Evolutionary conservation across 768 basidiomycete genomes (phyloP), one percentile per base, ranked within the genome.

Genomic region (Russula ochroleuca): DNA sequence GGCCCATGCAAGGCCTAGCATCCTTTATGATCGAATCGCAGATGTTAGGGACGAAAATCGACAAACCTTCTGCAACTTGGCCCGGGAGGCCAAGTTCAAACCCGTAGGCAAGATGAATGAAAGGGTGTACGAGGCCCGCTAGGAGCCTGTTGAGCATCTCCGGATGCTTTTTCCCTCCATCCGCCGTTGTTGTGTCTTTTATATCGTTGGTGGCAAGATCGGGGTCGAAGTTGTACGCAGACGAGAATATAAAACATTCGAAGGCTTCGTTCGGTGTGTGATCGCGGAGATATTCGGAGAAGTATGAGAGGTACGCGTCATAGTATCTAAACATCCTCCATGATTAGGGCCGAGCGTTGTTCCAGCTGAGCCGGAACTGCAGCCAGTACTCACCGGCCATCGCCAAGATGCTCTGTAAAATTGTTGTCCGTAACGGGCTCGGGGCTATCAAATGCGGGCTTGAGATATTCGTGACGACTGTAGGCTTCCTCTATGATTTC

Each of bases 41-140:
- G 31, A 49, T 17, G 10, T 17, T 1, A 13, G 19, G 5, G 0
- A 1, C 1, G 8, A 53, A 38, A 57, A 15, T 8, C 28, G 45
- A 33, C 64, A 1, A 58, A 86, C 87, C 88, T 76, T 90, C 87
- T 1, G 82, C 82, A 2, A 83, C 72, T 52, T 87, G 71, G 0
- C 86, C 87, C 8, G 81, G 79, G 23, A 85, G 61, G 15, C 78
- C 76, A 63, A 88, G 88, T 70, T 89, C 88, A 3, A 80, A 72
- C 3, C 86, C 87, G 71, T 83, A 82, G 15, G 85, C 87, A 3
- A 75, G 67, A 67, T 88, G 85, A 50, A 90, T 88, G 45, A 88
- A 60, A 0, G 87, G 83, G 68, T 90, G 88, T 5, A 89, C 31
- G 9, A 86, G 69, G 2, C 84, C 85, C 1, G 77, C 77, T 17